Base-by-base conservation (phyloP, 192 early-diverging fungal species). In the Coemansia sp. region DNA sequence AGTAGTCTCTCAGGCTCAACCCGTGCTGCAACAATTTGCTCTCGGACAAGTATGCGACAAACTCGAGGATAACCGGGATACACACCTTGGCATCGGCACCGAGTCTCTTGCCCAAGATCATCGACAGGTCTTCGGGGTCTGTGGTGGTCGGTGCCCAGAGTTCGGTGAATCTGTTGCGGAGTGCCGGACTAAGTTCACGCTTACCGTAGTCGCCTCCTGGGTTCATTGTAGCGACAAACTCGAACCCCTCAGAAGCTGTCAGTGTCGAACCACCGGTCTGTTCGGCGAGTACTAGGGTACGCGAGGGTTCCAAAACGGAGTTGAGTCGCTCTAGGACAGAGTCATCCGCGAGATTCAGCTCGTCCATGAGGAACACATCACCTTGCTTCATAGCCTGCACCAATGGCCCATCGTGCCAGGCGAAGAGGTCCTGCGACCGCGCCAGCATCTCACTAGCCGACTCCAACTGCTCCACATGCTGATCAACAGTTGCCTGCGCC, bases 181-280 rank as follows among this genome's bases (percentile, higher is more conserved):
- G 87, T 7, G 97, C 97, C 39, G 97, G 97, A 11, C 93, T 95
- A 15, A 99, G 87, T 76, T 99, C 97, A 71, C 97, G 97, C 82
- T 99, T 99, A 44, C 97, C 97, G 75, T 96, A 98, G 77, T 99
- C 97, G 50, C 97, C 97, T 40, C 97, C 97, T 4, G 97, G 97
- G 78, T 99, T 99, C 97, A 99, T 99, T 3, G 97, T 99, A 2
- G 97, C 96, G 15, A 97, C 79, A 77, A 99, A 97, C 60, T 90
- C 89, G 82, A 99, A 99, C 10, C 87, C 88, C 5, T 82, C 75
- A 7, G 67, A 74, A 0, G 87, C 95, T 10, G 78, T 76, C 58
- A 97, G 80, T 36, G 90, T 87, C 2, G 77, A 65, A 1, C 69
- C 75, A 20, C 91, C 89, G 19, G 91, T 91, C 63, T 96, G 94